Evolutionary conservation across 2,329 filamentous ascomycete species (phyloP).

Genomic region (Cryphonectria parasitica): DNA sequence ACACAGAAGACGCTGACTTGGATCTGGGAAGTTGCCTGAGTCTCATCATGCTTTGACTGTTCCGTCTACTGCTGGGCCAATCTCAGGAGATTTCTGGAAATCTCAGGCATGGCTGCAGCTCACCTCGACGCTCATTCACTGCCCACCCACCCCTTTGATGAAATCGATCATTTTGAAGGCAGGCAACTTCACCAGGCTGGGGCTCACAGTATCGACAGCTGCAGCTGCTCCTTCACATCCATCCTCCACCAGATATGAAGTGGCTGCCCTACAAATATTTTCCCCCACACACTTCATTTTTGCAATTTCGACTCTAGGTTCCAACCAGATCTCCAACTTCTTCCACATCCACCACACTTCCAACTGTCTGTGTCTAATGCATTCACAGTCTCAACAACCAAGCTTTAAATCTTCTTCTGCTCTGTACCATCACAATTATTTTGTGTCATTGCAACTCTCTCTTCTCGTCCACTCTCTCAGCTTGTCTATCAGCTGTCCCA

Average conservation of each 20-base stretch:
- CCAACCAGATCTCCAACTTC: not conserved
- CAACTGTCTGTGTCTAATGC: not conserved
- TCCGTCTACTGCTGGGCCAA: not conserved
- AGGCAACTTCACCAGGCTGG: not conserved
- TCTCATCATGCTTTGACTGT: not conserved
- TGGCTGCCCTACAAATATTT: not conserved
- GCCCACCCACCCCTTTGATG: not conserved
- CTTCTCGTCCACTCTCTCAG: constrained; percentile 16
- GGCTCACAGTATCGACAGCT: not conserved
- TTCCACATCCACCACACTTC: not conserved
- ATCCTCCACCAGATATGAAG: not conserved
- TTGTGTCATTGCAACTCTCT: constrained; percentile 15
- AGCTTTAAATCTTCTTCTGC: not conserved
- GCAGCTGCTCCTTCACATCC: not conserved
- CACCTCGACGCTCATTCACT: not conserved
- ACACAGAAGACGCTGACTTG: not conserved
- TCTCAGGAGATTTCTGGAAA: not conserved
- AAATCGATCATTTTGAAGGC: not conserved
- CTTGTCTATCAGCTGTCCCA: not conserved
- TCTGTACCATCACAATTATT: constrained; percentile 15
- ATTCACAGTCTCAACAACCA: not conserved
- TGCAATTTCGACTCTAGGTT: not conserved
- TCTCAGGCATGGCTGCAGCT: not conserved
- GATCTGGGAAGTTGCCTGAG: not conserved
- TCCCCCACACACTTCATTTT: not conserved